Conservation (phyloP, 1,139 yeast genomes). For the Wickerhamomyces sp. region DNA sequence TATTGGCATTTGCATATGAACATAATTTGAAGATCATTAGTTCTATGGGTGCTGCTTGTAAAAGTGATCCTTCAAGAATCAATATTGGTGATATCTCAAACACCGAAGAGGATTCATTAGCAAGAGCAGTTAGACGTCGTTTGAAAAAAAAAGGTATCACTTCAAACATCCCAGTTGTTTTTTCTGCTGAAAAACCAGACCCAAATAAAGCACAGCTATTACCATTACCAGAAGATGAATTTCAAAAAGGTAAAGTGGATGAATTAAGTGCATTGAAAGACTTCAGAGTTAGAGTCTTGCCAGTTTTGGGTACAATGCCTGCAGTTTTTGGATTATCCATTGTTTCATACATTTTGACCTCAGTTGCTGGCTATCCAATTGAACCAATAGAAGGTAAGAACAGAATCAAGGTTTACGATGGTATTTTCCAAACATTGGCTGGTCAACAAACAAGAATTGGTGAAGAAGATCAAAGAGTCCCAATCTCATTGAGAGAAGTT, state of each 20-base stretch:
- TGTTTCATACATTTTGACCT: slow-evolving; percentile 77
- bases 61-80: slow-evolving; percentile 80
- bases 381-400: slow-evolving; percentile 92
- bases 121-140: slow-evolving; percentile 82
- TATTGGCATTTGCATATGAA: slow-evolving; percentile 66
- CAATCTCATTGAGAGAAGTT: slow-evolving; percentile 66
- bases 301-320: slow-evolving; percentile 95
- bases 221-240: slow-evolving; percentile 78
- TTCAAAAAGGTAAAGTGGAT: slow-evolving; percentile 76
- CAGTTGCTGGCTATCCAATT: slow-evolving; percentile 79
- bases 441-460: slow-evolving; percentile 84
- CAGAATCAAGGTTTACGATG: slow-evolving; percentile 77
- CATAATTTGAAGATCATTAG: slow-evolving; percentile 62
- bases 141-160: slow-evolving; percentile 73
- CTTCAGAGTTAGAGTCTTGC: slow-evolving; percentile 88
- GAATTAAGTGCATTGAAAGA: slow-evolving; percentile 83
- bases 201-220: slow-evolving; percentile 84
- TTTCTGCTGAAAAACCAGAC: slow-evolving; percentile 94
- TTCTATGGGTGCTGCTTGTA: slow-evolving; percentile 95
- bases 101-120: slow-evolving; percentile 89
- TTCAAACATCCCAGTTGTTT: slow-evolving; percentile 79
- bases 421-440: slow-evolving; percentile 74
- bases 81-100: slow-evolving; percentile 71
- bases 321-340: slow-evolving; percentile 90
- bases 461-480: slow-evolving; percentile 62